These are phyloP conservation scores for Geranium incanum DNA, from an alignment of 441 rosid genomes.

Conservation along the genomic window DNA sequence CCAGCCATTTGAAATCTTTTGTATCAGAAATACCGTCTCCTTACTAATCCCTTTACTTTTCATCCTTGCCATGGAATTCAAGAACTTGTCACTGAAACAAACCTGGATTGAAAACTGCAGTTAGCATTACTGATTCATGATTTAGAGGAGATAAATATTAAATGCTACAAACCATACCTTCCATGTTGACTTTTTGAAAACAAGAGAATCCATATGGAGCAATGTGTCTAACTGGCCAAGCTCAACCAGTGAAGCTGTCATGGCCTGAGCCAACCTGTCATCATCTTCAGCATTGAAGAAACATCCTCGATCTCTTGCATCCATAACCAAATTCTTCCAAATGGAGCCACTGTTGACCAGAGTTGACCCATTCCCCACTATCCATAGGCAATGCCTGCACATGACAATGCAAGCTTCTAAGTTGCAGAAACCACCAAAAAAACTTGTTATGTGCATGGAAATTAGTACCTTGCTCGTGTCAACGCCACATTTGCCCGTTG, in stretches of 20 bases:
- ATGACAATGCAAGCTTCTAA: neutral
- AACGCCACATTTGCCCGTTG: slow-evolving; percentile 33
- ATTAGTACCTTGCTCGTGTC: slow-evolving; percentile 31
- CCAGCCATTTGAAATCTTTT: slow-evolving; percentile 3
- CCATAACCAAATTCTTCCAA: slow-evolving; percentile 24
- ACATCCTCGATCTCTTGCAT: slow-evolving; percentile 35
- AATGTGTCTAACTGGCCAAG: slow-evolving; percentile 24
- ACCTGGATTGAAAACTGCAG: neutral
- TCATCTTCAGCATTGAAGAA: slow-evolving; percentile 40
- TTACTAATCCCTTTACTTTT: neutral
- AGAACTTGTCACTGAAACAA: neutral
- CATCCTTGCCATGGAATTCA: neutral
- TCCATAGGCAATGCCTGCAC: slow-evolving; percentile 36
- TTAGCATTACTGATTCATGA: neutral
- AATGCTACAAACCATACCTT: slow-evolving; percentile 24
- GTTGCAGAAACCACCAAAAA: neutral
- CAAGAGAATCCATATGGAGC: slow-evolving; percentile 18
- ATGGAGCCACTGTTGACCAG: slow-evolving; percentile 22
- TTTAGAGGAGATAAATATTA: too few relatives aligned
- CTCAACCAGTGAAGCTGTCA: slow-evolving; percentile 30
- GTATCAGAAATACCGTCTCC: neutral
- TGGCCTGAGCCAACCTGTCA: slow-evolving; percentile 28
- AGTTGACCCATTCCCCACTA: slow-evolving; percentile 31
- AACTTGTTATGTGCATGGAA: neutral
- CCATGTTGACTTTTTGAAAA: slow-evolving; percentile 29